Evolutionary conservation across 306 rosid genomes (phyloP).

Genomic region (Medicago ruthenica): DNA sequence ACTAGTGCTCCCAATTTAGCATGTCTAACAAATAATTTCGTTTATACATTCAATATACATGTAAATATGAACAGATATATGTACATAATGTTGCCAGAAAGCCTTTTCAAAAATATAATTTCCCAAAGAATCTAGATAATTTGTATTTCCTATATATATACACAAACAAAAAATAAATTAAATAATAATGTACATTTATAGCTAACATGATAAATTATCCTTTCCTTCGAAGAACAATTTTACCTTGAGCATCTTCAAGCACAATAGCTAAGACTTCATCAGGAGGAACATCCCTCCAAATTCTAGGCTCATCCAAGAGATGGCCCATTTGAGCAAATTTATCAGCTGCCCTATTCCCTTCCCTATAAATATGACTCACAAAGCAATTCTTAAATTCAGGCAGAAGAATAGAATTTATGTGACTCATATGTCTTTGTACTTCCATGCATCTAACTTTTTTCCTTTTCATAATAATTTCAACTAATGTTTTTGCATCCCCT

Average conservation of each 20-base stretch:
- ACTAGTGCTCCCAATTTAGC: not conserved
- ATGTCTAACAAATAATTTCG: constrained; percentile 12
- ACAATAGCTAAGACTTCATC: constrained; percentile 53
- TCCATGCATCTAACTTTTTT: constrained; percentile 58
- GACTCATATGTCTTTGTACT: constrained; percentile 51
- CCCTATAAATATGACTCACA: constrained; percentile 66
- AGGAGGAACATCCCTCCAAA: constrained; percentile 66
- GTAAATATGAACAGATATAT: not conserved
- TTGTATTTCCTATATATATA: not conserved
- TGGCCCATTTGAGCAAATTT: constrained; percentile 75
- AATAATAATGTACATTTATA: not conserved
- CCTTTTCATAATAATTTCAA: constrained; percentile 57
- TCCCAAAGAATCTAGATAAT: not conserved
- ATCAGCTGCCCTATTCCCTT: constrained; percentile 76
- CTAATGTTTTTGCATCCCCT: constrained; percentile 71
- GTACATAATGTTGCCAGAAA: constrained; percentile 19
- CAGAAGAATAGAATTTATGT: constrained; percentile 55
- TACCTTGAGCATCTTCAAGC: constrained; percentile 76
- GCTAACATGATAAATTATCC: constrained; percentile 3
- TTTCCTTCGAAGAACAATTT: constrained; percentile 59
- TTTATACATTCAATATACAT: constrained; percentile 5
- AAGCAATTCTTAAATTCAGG: constrained; percentile 48
- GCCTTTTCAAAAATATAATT: too few species aligned
- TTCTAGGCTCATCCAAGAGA: constrained; percentile 49
- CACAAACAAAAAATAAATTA: not conserved